Conservation (phyloP, 1,284 basidiomycete genomes). For the Sporisorium iseilematis-ciliati region DNA sequence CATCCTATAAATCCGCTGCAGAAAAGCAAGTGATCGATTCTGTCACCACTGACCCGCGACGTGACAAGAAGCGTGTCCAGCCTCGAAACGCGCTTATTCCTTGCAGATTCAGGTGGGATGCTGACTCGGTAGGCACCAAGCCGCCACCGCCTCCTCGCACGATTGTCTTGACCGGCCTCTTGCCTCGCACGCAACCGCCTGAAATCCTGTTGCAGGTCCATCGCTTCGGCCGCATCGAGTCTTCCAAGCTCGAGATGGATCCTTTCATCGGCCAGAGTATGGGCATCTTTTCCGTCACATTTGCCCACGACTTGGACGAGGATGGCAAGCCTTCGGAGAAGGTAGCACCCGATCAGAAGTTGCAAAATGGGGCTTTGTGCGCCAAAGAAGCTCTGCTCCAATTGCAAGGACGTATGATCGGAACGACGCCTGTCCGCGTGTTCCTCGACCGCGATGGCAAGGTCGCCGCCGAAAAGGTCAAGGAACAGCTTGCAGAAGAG, state of each 20-base stretch:
- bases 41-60: conserved; percentile 14
- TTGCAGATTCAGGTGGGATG: conserved; percentile 77
- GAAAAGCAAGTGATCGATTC: conserved; percentile 26
- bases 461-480: conserved; percentile 29
- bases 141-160: conserved; percentile 77
- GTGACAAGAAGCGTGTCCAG: conserved; percentile 8
- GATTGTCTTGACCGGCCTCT: conserved; percentile 81
- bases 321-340: conserved; percentile 26
- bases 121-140: conserved; percentile 79
- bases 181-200: conserved; percentile 78
- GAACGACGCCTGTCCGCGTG: conserved; percentile 16
- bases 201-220: conserved; percentile 80
- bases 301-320: conserved; percentile 70
- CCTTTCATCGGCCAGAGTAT: conserved; percentile 82
- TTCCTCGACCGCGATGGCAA: conserved; percentile 41
- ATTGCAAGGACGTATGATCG: conserved; percentile 40
- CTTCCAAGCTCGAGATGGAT: conserved; percentile 85
- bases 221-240: conserved; percentile 77
- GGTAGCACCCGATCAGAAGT: conserved; percentile 6
- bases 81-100: conserved; percentile 22
- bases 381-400: conserved; percentile 40
- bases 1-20: conserved; percentile 12
- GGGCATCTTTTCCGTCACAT: conserved; percentile 85
- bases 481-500: conserved; percentile 26
- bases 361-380: conserved; percentile 48